phyloP scores from a whole-genome alignment of 2,329 filamentous ascomycete genomes.

The Ceratocystiopsis sp. region DNA sequence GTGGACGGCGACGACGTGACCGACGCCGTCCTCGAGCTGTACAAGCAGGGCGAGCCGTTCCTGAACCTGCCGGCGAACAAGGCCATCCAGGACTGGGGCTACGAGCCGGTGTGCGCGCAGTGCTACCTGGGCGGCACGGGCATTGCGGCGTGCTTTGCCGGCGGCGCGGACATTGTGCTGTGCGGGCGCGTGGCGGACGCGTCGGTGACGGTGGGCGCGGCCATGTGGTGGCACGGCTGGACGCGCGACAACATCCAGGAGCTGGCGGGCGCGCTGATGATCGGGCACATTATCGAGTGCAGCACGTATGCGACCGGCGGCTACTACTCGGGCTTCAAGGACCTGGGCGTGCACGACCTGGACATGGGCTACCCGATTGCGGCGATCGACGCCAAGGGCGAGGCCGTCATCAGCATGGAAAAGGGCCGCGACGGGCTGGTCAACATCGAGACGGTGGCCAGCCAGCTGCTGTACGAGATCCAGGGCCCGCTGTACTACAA shows the following conservation, averaged over 20 bases:
- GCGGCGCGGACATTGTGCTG: slow-evolving; percentile 12
- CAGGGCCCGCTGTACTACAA: slow-evolving; percentile 21
- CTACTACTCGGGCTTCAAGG: slow-evolving; percentile 15
- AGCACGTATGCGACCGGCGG: slow-evolving; percentile 14
- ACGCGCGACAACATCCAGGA: slow-evolving; percentile 5
- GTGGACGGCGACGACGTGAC: slow-evolving; percentile 17
- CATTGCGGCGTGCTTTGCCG: slow-evolving; percentile 6
- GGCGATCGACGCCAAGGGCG: slow-evolving; percentile 4
- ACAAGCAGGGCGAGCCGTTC: slow-evolving; percentile 4
- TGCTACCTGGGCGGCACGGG: slow-evolving; percentile 12
- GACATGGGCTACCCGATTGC: slow-evolving; percentile 17
- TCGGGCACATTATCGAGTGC: slow-evolving; percentile 15
- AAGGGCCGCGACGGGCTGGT: slow-evolving; percentile 11
- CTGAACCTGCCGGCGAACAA: slow-evolving; percentile 5
- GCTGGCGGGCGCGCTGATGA: slow-evolving; percentile 10
- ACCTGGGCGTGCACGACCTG: slow-evolving; percentile 6
- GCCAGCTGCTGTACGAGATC: slow-evolving; percentile 20
- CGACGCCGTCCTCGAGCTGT: slow-evolving; percentile 5
- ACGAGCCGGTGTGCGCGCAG: slow-evolving; percentile 8
- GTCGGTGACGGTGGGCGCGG: slow-evolving; percentile 8
- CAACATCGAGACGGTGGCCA: slow-evolving; percentile 8
- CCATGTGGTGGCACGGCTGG: slow-evolving; percentile 12
- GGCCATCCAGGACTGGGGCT: slow-evolving; percentile 7
- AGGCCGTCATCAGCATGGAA: slow-evolving; percentile 10
- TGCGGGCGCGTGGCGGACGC: slow-evolving; percentile 11